Base-by-base conservation (phyloP, 2,329 filamentous ascomycete species). In the Colletotrichum sp. region DNA sequence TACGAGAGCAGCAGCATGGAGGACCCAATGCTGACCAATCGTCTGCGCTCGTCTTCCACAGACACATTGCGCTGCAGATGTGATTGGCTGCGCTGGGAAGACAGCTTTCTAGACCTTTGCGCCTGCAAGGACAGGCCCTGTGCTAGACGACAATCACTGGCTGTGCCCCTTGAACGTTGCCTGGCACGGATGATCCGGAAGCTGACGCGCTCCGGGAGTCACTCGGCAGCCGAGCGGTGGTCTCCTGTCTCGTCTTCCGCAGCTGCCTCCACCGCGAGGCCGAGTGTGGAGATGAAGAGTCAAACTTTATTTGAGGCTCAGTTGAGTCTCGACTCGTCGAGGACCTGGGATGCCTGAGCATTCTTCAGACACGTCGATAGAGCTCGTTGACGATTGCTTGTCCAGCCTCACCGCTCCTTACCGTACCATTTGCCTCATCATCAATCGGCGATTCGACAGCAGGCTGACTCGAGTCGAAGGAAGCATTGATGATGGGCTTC, bases 151-250 rank as follows among this genome's bases (percentile, higher is more conserved):
- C 5, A 30, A 30, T 15, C 18, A 13, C 15, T 59, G 66, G 24
- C 55, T n/a, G 36, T 61, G 55, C 67, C 39, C 65, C 71, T 52
- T 34, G 60, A 18, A 39, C 28, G 32, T 24, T 60, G 71, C 59
- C 59, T 71, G 30, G 74, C 65, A 74, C 66, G 74, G 74, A 74
- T 71, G 61, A 74, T 76, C 65, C 74, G 74, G 74, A 76, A 76
- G 65, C 60, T 74, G 71, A 74, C 59, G 71, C 70, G 71, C 74
- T 65, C 74, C 73, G 73, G 64, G 64, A 76, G 65, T 36, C 60
- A 75, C 61, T 75, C 61, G 72, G 68, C 28, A 55, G 68, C 68
- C 72, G 72, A 65, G 60, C 67, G 59, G 34, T 60, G 43, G 60
- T 67, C 52, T 67, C 30, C 66, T 60, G 48, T 71, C 30, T 71